phyloP scores from a whole-genome alignment of 2,329 filamentous ascomycete genomes.

The Sordariomycetes sp. region DNA sequence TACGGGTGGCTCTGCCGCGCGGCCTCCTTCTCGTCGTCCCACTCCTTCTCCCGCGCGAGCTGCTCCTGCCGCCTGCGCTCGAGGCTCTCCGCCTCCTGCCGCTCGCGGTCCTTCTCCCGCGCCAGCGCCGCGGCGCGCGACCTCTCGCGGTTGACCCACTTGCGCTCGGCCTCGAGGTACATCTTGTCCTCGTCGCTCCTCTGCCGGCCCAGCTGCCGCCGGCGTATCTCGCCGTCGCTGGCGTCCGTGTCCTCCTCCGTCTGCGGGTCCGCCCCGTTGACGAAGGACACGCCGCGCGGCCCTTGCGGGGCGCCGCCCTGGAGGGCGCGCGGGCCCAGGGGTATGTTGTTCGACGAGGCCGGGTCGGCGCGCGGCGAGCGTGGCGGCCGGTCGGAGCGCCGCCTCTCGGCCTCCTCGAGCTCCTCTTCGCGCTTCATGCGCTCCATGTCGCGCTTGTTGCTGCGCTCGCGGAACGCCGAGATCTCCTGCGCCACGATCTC shows the following conservation, averaged over 20 bases:
- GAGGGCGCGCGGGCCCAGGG: slow-evolving; percentile 54
- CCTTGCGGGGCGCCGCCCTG: slow-evolving; percentile 65
- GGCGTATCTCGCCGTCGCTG: slow-evolving; percentile 76
- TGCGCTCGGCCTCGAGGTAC: slow-evolving; percentile 76
- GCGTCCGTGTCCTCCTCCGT: slow-evolving; percentile 85
- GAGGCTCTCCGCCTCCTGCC: slow-evolving; percentile 57
- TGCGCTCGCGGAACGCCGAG: slow-evolving; percentile 84
- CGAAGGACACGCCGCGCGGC: slow-evolving; percentile 51
- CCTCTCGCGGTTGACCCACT: slow-evolving; percentile 84
- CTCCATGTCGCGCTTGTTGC: slow-evolving; percentile 79
- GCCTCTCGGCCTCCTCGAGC: slow-evolving; percentile 75
- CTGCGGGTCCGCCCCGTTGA: slow-evolving; percentile 39
- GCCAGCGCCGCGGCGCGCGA: slow-evolving; percentile 76
- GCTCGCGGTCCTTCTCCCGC: slow-evolving; percentile 72
- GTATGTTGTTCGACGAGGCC: slow-evolving; percentile 53
- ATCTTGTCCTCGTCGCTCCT: slow-evolving; percentile 67
- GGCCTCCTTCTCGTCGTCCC: slow-evolving; percentile 82
- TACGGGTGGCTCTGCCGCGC: slow-evolving; percentile 65
- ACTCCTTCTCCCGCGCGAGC: slow-evolving; percentile 54
- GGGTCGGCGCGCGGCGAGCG: slow-evolving; percentile 3
- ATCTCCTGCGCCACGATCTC: slow-evolving; percentile 93
- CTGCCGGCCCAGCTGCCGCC: slow-evolving; percentile 58
- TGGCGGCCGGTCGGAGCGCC: slow-evolving; percentile 55
- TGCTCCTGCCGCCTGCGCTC: slow-evolving; percentile 60
- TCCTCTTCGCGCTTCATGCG: slow-evolving; percentile 83